phyloP scores from a whole-genome alignment of 192 early-diverging fungal species.

The Helicostylum pulchrum region DNA sequence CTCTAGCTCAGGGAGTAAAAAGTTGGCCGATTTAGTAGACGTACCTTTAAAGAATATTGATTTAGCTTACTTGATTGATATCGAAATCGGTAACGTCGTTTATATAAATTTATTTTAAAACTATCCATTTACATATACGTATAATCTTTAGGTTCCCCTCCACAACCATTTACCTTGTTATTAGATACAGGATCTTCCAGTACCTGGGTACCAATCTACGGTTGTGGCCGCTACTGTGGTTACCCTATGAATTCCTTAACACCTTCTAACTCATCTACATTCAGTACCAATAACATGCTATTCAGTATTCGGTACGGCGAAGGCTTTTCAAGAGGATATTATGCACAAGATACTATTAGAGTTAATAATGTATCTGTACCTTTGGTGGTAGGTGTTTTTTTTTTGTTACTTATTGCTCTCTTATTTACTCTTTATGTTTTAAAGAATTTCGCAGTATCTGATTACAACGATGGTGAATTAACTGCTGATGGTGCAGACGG shows the following conservation, averaged over 20 bases:
- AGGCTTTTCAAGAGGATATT: conserved; percentile 29
- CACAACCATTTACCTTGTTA: conserved; percentile 34
- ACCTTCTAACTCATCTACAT: conserved; percentile 14
- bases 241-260: conserved; percentile 17
- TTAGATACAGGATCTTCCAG: conserved; percentile 35
- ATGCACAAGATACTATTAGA: conserved; percentile 26
- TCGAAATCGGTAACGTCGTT: conserved; percentile 14
- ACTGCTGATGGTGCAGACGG: conserved; percentile 29
- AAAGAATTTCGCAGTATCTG: conserved; percentile 33
- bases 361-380: conserved; percentile 9
- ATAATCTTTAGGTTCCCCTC: conserved; percentile 23
- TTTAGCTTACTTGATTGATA: conserved; percentile 23
- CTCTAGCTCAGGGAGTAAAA: neutral
- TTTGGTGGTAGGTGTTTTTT: conserved; percentile 10
- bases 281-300: neutral
- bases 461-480: conserved; percentile 35
- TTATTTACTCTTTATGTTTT: neutral
- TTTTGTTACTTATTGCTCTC: neutral
- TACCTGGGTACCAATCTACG: conserved; percentile 29
- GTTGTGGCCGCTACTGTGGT: conserved; percentile 28
- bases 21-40: conserved; percentile 4
- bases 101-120: neutral
- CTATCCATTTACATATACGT: neutral
- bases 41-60: conserved; percentile 21
- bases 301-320: conserved; percentile 31